Evolutionary conservation across 2,329 filamentous ascomycete species (phyloP), one percentile per base, ranked within the genome.

Genomic region (Apiospora hydei): DNA sequence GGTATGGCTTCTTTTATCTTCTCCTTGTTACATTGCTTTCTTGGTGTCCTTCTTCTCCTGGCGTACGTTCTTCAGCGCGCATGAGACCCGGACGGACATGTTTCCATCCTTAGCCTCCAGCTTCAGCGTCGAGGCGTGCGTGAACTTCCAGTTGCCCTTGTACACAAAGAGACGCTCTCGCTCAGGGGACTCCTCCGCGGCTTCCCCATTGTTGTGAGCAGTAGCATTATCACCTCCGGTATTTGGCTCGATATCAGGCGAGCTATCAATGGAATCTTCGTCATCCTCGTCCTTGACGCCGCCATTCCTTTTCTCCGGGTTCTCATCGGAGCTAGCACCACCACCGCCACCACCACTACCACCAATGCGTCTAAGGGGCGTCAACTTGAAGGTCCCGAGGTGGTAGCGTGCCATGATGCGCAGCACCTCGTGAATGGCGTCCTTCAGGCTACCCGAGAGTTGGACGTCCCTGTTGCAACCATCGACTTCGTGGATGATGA

Each of bases 351-450:
- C 57, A 7, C 34, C 10, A 41, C 6, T 18, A n/a, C 8, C 18
- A 64, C 8, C 7, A 14, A 21, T 34, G 21, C 34, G 30, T n/a
- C 21, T 41, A 10, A 41, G 21, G 3, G 34, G 34, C 11, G 21
- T n/a, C 10, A n/a, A 18, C 10, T 38, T 64, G 57, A 64, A 64
- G 57, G 57, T 24, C 18, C 21, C 18, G 10, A 34, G 57, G 21
- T 64, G 57, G 18, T 64, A 64, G 18, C 34, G 34, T 4, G 30
- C 57, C 57, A 64, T 64, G 57, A 64, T 41, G 10, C 57, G 57
- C 34, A 64, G 57, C 18, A 64, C 57, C 34, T 64, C 57, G 34
- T n/a, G 8, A 21, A n/a, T 64, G 57, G 57, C 57, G n/a, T 64
- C 57, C 7, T n/a, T 10, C 7, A 61, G 30, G 53, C 6, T 18